A percentile compares a stretch with the other conserved stretches of the same genome.
phyloP scores from a whole-genome alignment of 768 basidiomycete species.

The Macrolepiota dolichaula region DNA sequence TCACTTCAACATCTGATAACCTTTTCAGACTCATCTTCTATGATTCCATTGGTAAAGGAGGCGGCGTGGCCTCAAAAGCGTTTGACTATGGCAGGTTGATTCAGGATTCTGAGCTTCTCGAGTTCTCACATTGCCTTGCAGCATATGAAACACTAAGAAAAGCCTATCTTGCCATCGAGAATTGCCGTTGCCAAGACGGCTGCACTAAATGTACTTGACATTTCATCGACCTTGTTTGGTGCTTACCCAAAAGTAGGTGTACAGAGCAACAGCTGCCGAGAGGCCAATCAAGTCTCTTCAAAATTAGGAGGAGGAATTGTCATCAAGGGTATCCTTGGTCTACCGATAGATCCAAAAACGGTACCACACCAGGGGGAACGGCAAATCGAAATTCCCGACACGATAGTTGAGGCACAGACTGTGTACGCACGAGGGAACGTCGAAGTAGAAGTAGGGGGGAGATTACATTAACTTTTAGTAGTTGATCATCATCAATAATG shows the following conservation, averaged over 20 bases:
- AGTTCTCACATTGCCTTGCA: slow-evolving; percentile 14
- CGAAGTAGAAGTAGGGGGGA: slow-evolving; percentile 35
- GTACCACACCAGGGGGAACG: slow-evolving; percentile 31
- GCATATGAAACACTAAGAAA: slow-evolving; percentile 59
- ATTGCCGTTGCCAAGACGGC: slow-evolving; percentile 66
- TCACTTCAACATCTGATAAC: not conserved
- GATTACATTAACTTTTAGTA: slow-evolving; percentile 8
- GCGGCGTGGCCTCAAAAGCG: slow-evolving; percentile 71
- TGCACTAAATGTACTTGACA: slow-evolving; percentile 60
- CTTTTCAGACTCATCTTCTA: slow-evolving; percentile 71
- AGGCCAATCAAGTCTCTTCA: slow-evolving; percentile 69
- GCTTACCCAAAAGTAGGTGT: slow-evolving; percentile 46
- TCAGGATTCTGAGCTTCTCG: not conserved
- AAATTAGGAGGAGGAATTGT: slow-evolving; percentile 74
- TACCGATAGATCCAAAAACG: slow-evolving; percentile 33
- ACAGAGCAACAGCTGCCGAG: slow-evolving; percentile 60
- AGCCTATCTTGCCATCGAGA: slow-evolving; percentile 53
- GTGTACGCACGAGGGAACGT: slow-evolving; percentile 44
- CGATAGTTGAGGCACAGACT: slow-evolving; percentile 50
- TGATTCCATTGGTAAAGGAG: slow-evolving; percentile 65
- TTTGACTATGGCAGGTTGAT: slow-evolving; percentile 69
- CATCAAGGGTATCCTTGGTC: slow-evolving; percentile 55
- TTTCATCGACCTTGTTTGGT: not conserved
- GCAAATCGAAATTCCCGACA: slow-evolving; percentile 31
- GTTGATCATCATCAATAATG: not conserved